A percentile compares a stretch with the other conserved stretches of the same genome.
These are phyloP conservation scores for Fusarium stilboides DNA, from an alignment of 2,329 filamentous ascomycete genomes.

Conservation along the genomic window DNA sequence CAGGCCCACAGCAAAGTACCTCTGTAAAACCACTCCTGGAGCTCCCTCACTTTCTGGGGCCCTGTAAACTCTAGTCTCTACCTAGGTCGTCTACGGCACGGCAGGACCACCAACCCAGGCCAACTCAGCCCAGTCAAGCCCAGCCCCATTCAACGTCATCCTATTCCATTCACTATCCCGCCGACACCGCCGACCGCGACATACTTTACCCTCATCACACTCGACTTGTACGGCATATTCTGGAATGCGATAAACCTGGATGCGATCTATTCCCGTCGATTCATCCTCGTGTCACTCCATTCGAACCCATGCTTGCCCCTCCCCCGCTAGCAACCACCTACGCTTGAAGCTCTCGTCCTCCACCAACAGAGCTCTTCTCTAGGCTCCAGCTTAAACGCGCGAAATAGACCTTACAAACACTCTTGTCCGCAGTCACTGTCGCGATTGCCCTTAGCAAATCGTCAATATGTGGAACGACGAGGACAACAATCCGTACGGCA, in stretches of 20 bases:
- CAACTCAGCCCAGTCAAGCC: slow-evolving; percentile 23
- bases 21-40: slow-evolving; percentile 23
- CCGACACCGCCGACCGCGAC: slow-evolving; percentile 40
- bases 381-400: slow-evolving; percentile 39
- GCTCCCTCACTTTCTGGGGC: slow-evolving; percentile 6
- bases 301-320: slow-evolving; percentile 38
- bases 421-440: slow-evolving; percentile 16
- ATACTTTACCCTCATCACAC: slow-evolving; percentile 13
- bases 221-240: slow-evolving; percentile 5
- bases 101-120: slow-evolving; percentile 22
- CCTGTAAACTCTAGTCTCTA: slow-evolving; percentile 6
- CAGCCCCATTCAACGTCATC: slow-evolving; percentile 47
- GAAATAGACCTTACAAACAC: slow-evolving; percentile 26
- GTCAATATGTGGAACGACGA: slow-evolving; percentile 96
- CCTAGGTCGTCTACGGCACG: not conserved
- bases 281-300: slow-evolving; percentile 25
- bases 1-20: slow-evolving; percentile 26
- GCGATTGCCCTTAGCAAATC: slow-evolving; percentile 30
- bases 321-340: slow-evolving; percentile 43
- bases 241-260: slow-evolving; percentile 44
- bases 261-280: slow-evolving; percentile 19
- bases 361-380: slow-evolving; percentile 27
- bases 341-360: slow-evolving; percentile 42
- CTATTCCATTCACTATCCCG: slow-evolving; percentile 39
- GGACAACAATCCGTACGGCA: slow-evolving; percentile 95